Evolutionary conservation across 2,329 filamentous ascomycete species (phyloP).

Genomic region (Tolypocladium inflatum): DNA sequence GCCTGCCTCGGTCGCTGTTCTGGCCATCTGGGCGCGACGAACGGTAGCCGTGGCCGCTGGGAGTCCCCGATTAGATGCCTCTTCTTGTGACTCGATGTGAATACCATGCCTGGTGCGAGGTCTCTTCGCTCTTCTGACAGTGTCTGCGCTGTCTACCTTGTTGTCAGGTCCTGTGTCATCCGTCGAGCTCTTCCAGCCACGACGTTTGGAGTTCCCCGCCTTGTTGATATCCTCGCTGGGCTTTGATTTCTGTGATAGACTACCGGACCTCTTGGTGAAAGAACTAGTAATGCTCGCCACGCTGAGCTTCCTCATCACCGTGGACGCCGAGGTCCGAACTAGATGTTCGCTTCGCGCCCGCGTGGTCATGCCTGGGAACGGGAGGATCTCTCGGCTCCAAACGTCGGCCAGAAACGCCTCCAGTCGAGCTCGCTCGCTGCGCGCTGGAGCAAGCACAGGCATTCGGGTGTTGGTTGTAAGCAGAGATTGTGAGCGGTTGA

Average conservation of each 20-base stretch:
- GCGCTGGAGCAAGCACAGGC: slow-evolving; percentile 62
- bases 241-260: slow-evolving; percentile 23
- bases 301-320: slow-evolving; percentile 81
- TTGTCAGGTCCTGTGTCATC: background rate
- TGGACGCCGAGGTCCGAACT: slow-evolving; percentile 70
- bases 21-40: background rate
- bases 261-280: slow-evolving; percentile 63
- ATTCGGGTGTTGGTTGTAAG: slow-evolving; percentile 57
- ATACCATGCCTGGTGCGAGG: background rate
- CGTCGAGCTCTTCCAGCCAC: background rate
- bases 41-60: background rate
- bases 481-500: slow-evolving; percentile 73
- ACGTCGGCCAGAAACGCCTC: slow-evolving; percentile 68
- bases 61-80: background rate
- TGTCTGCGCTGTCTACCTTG: background rate
- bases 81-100: background rate
- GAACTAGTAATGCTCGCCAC: slow-evolving; percentile 69
- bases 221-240: background rate
- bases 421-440: slow-evolving; percentile 67
- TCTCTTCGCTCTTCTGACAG: background rate
- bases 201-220: background rate
- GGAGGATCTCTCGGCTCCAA: slow-evolving; percentile 73
- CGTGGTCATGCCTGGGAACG: slow-evolving; percentile 71
- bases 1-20: background rate
- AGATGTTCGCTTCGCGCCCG: slow-evolving; percentile 58